Conservation (phyloP, 1,139 yeast genomes). For the Geotrichum phurueaensis region DNA sequence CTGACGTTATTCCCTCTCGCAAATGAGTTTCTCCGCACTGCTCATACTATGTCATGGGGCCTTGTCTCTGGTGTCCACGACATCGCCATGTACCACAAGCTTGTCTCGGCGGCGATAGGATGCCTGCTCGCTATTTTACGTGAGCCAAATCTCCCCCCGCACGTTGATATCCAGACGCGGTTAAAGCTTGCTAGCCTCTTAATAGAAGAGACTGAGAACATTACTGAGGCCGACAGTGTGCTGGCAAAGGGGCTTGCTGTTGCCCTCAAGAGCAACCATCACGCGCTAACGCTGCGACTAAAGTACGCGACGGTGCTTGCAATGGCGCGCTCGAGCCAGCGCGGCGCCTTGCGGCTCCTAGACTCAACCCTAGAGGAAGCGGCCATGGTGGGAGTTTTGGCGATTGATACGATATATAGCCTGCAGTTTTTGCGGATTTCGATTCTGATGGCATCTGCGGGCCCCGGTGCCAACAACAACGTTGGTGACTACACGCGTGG, state of each 20-base stretch:
- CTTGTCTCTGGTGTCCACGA: constrained; percentile 13
- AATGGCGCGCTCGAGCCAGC: constrained; percentile 5
- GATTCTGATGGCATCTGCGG: constrained; percentile 4
- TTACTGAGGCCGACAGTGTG: constrained; percentile 13
- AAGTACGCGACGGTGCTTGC: constrained; percentile 15
- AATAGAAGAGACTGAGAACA: constrained; percentile 16
- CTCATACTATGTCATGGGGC: constrained; percentile 17
- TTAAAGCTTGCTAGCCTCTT: constrained; percentile 15
- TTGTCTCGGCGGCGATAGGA: constrained; percentile 11
- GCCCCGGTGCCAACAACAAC: constrained; percentile 2
- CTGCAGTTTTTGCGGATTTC: constrained; percentile 9
- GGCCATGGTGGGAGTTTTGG: constrained; percentile 7
- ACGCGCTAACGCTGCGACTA: constrained; percentile 9
- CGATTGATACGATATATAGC: constrained; percentile 1
- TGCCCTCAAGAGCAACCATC: constrained; percentile 15
- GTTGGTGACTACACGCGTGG: constrained; percentile 10
- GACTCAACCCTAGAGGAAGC: constrained; percentile 11
- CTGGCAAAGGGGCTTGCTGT: constrained; percentile 17
- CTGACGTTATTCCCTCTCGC: constrained; percentile 17
- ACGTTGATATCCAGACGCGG: constrained; percentile 16
- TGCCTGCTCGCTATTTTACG: constrained; percentile 13
- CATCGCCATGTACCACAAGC: constrained; percentile 10
- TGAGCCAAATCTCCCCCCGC: constrained; percentile 16
- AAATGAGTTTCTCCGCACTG: constrained; percentile 11
- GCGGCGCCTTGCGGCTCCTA: constrained; percentile 9